phyloP scores from a whole-genome alignment of 1,139 yeast species.

The Komagataea norvegica region DNA sequence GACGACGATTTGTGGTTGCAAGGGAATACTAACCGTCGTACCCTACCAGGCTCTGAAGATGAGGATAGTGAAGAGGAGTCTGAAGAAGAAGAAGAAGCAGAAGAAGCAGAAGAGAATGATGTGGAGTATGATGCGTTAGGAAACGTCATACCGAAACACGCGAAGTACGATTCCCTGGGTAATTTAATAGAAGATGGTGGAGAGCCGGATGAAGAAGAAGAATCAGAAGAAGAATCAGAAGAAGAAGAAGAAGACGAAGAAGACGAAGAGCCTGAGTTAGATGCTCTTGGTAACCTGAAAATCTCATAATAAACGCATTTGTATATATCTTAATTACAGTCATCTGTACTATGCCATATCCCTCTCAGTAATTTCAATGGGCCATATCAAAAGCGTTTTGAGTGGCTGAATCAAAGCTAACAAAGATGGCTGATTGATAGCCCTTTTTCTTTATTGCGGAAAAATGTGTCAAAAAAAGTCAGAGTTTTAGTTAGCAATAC shows the following conservation, averaged over 20 bases:
- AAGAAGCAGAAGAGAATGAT: constrained; percentile 18
- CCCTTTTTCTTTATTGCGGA: no score
- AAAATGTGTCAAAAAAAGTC: constrained; percentile 1
- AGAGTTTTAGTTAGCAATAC: no score
- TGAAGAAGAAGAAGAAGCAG: constrained; percentile 28
- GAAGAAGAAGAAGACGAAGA: constrained; percentile 1
- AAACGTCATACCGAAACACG: constrained; percentile 15
- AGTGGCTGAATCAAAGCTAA: no score
- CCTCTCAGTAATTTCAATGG: no score
- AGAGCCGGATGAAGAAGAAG: constrained; percentile 3
- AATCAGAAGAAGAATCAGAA: constrained; percentile 1
- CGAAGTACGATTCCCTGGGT: constrained; percentile 1
- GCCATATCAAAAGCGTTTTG: no score
- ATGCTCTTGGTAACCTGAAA: constrained; percentile 25
- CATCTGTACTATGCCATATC: no score
- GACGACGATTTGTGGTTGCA: constrained; percentile 69
- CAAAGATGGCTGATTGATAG: no score
- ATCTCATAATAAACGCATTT: no score
- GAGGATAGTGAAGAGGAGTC: constrained; percentile 28
- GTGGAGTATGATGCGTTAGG: constrained; percentile 25
- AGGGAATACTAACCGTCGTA: constrained; percentile 64
- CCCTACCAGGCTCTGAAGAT: constrained; percentile 17
- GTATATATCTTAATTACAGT: no score
- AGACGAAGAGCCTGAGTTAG: constrained; percentile 26
- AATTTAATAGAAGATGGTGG: background rate